A percentile compares a stretch with the other conserved stretches of the same genome.
phyloP scores from a whole-genome alignment of 2,329 filamentous ascomycete species.

The Stagonosporopsis cucurbitacearum region DNA sequence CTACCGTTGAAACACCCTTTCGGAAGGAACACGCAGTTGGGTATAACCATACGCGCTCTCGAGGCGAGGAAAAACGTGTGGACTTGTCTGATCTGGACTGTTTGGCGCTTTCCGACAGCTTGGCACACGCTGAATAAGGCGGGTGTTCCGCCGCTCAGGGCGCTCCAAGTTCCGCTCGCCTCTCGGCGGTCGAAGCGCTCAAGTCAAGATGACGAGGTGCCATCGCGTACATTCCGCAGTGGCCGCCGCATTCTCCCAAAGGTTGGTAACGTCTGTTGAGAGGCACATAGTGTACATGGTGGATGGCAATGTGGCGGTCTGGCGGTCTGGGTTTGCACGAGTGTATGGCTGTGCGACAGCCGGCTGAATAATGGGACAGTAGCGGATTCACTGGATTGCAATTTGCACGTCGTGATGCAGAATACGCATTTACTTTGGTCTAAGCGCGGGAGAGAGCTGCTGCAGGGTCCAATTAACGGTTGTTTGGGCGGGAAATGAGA shows the following conservation, averaged over 20 bases:
- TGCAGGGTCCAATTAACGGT: constrained; percentile 40
- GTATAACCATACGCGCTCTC: background rate
- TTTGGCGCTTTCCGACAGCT: constrained; percentile 21
- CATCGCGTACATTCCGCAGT: constrained; percentile 11
- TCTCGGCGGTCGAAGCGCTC: constrained; percentile 8
- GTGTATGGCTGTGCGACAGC: constrained; percentile 1
- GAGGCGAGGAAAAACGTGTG: constrained; percentile 14
- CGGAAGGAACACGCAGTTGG: background rate
- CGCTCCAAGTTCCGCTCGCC: constrained; percentile 15
- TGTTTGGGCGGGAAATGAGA: constrained; percentile 20
- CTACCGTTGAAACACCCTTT: background rate
- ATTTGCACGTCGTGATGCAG: constrained; percentile 24
- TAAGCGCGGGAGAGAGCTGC: constrained; percentile 22
- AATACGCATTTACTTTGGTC: constrained; percentile 14
- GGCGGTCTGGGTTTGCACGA: background rate
- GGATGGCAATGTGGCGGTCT: background rate
- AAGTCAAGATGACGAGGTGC: constrained; percentile 15
- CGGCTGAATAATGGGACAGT: constrained; percentile 15
- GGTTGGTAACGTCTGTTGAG: background rate
- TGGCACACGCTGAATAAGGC: constrained; percentile 25
- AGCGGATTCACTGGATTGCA: too few relatives aligned
- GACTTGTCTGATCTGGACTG: constrained; percentile 17
- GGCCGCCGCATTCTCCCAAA: constrained; percentile 14
- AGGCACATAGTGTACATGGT: background rate
- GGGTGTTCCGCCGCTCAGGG: constrained; percentile 14